phyloP scores from a whole-genome alignment of 345 rosid species.

The Brassica carinata region DNA sequence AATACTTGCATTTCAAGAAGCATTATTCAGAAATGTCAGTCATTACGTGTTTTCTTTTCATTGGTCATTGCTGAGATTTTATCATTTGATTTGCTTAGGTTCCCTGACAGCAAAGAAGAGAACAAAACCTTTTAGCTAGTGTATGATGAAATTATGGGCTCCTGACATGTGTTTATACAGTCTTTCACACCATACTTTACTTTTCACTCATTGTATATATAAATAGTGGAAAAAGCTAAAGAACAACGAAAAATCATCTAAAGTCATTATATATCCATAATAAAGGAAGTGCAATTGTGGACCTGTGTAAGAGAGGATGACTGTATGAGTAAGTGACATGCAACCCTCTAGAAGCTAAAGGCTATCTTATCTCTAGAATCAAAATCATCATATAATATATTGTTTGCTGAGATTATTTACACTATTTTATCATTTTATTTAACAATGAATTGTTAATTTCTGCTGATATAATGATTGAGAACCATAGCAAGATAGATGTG shows the following conservation, averaged over 20 bases:
- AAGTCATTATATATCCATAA: background rate
- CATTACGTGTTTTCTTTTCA: background rate
- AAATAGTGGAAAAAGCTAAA: background rate
- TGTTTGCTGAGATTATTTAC: background rate
- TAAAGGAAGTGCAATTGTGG: constrained; percentile 34
- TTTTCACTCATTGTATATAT: background rate
- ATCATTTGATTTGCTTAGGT: constrained; percentile 21
- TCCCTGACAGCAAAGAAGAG: background rate
- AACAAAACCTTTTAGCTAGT: background rate
- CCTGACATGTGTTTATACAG: constrained; percentile 18
- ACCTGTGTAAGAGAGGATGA: constrained; percentile 16
- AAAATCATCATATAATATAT: background rate
- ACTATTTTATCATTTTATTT: background rate
- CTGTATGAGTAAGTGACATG: background rate
- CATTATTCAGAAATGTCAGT: background rate
- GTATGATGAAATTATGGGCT: background rate
- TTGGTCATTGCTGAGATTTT: background rate
- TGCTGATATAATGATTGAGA: background rate
- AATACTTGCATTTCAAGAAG: background rate
- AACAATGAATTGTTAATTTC: background rate
- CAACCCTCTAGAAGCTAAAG: background rate
- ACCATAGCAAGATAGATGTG: background rate
- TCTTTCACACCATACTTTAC: background rate
- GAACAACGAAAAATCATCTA: background rate
- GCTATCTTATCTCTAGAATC: constrained; percentile 9